A percentile compares a stretch with the other conserved stretches of the same genome.
phyloP scores from a whole-genome alignment of 1,139 yeast species.

The Pichia sp. region DNA sequence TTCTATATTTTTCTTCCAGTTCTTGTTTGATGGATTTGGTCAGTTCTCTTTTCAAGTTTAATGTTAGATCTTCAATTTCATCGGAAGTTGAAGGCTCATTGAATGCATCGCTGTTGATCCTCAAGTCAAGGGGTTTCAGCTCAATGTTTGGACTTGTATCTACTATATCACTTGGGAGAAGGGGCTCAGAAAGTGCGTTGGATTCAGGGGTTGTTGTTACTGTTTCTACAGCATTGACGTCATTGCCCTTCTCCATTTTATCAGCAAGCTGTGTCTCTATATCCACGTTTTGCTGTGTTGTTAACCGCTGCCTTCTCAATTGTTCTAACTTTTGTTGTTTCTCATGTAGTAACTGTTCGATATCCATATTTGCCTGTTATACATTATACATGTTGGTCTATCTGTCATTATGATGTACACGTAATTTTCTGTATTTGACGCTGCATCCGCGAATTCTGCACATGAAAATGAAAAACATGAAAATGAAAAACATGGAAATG shows the following conservation, averaged over 20 bases:
- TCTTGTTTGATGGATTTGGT: slow-evolving; percentile 9
- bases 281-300: neutral
- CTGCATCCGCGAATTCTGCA: no score
- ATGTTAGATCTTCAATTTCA: neutral
- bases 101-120: neutral
- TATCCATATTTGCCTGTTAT: neutral
- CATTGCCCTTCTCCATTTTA: no score
- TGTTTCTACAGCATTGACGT: no score
- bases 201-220: neutral
- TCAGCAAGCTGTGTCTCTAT: no score
- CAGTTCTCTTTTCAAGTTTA: slow-evolving; percentile 1
- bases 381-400: no score
- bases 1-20: slow-evolving; percentile 10
- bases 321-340: slow-evolving; percentile 26
- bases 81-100: neutral
- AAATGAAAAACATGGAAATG: no score
- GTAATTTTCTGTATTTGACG: neutral
- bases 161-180: no score
- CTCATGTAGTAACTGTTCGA: slow-evolving; percentile 31
- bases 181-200: neutral
- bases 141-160: neutral
- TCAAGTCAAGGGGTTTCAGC: neutral
- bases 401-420: neutral
- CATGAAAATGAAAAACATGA: no score
- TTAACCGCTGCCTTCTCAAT: slow-evolving; percentile 5